Base-by-base conservation (phyloP, 1,139 yeast genomes). In the Diutina neorugosa region DNA sequence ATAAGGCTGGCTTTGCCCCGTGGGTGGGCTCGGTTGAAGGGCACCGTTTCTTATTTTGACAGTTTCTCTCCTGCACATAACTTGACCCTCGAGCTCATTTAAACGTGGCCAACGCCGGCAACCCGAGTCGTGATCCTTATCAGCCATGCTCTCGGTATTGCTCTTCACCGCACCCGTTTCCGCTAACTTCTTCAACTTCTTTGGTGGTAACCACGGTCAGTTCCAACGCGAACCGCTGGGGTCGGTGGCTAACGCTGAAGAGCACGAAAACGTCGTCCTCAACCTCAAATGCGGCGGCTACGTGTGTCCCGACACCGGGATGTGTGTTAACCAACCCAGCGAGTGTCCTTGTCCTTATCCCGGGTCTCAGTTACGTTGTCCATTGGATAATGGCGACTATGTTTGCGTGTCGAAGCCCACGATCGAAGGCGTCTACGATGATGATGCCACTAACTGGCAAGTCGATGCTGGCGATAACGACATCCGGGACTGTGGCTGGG, bases 261-360 rank as follows among this genome's bases (percentile, higher is more conserved):
- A 46, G 18, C 60, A 63, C 53, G 78, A 74, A 55, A 60, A 63
- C 16, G 60, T 61, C 20, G 60, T 65, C 51, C 64, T 71, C 51
- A 67, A 65, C 52, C 66, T 73, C 7, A 67, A 70, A n/a, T 90
- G 97, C 63, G 67, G 69, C n/a, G 72, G 73, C 14, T 93, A 84
- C 64, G 67, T 91, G 50, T 93, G 98, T 64, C 86, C 87, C 2
- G 96, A 84, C 60, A 89, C 97, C 0, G 73, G 82, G 51, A 72
- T 76, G 9, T 93, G 98, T 69, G 98, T 87, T 0, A 74, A 76
- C 7, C 64, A 68, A 2, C 81, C 90, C 0, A 63, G 75, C 23
- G 84, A 84, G 54, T 93, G 98, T 65, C 96, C 98, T 1, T 93
- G 98, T 65, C 90, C 89, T 9, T 91, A 80, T 63, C 93, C 96